Evolutionary conservation across 2,329 filamentous ascomycete species (phyloP).

Genomic region (Hirsutella rhossiliensis): DNA sequence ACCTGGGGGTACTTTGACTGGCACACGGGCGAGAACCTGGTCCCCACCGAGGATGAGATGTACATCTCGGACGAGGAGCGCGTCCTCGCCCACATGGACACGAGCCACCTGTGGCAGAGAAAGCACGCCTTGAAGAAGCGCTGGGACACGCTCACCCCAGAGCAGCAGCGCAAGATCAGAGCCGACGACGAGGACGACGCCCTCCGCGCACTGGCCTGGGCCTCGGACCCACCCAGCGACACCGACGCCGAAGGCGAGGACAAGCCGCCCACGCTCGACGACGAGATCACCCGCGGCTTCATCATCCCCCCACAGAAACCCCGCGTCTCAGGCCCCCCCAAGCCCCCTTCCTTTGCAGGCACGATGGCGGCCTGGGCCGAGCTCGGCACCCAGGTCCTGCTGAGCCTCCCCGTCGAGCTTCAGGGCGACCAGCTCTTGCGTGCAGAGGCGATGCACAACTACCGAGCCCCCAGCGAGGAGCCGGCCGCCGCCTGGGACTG

Average conservation of each 20-base stretch:
- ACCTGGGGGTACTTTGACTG: constrained; percentile 51
- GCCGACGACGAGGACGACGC: constrained; percentile 21
- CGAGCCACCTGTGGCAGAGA: constrained; percentile 26
- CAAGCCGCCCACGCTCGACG: constrained; percentile 13
- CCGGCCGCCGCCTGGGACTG: constrained; percentile 10
- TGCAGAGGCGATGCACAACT: constrained; percentile 11
- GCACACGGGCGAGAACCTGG: constrained; percentile 34
- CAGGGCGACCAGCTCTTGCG: constrained; percentile 12
- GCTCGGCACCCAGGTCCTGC: constrained; percentile 14
- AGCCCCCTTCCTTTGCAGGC: constrained; percentile 9
- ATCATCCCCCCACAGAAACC: constrained; percentile 11
- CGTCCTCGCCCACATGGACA: constrained; percentile 18
- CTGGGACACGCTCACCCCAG: constrained; percentile 24
- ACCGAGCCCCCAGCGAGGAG: constrained; percentile 4
- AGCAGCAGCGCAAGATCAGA: constrained; percentile 25
- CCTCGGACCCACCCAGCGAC: constrained; percentile 10
- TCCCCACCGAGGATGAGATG: constrained; percentile 36
- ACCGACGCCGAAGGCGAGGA: constrained; percentile 1
- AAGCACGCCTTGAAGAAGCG: constrained; percentile 32
- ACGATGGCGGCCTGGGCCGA: constrained; percentile 9
- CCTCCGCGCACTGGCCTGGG: constrained; percentile 22
- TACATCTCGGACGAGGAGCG: constrained; percentile 37
- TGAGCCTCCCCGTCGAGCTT: constrained; percentile 10
- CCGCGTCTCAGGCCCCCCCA: constrained; percentile 1
- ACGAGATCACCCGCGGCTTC: constrained; percentile 21